phyloP scores from a whole-genome alignment of 768 basidiomycete genomes.

The Tephrocybe sp. region DNA sequence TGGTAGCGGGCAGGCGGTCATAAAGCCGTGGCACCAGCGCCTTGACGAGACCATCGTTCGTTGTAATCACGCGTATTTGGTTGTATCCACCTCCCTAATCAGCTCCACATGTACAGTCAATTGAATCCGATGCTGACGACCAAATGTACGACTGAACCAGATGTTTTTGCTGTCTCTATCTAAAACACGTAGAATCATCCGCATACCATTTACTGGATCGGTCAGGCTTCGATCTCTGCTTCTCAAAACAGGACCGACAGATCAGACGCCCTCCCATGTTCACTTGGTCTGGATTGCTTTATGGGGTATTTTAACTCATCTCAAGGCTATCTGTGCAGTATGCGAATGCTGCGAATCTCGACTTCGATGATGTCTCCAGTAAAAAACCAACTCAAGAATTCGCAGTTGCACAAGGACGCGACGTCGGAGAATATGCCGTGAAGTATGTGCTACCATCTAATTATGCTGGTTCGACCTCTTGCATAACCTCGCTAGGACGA shows the following conservation, averaged over 20 bases:
- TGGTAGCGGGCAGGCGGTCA: constrained; percentile 51
- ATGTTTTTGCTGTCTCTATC: not conserved
- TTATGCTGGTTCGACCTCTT: not conserved
- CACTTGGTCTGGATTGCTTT: constrained; percentile 50
- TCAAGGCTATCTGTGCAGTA: constrained; percentile 46
- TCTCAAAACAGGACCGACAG: constrained; percentile 80
- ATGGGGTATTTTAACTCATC: not conserved
- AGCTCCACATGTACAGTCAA: constrained; percentile 44
- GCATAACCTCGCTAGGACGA: constrained; percentile 51
- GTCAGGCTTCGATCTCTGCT: constrained; percentile 83
- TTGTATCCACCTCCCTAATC: constrained; percentile 1
- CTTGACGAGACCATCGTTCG: constrained; percentile 68
- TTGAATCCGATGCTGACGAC: constrained; percentile 92
- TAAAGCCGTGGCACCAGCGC: constrained; percentile 88
- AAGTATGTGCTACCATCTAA: constrained; percentile 47
- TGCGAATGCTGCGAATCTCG: constrained; percentile 73
- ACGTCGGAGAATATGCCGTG: constrained; percentile 83
- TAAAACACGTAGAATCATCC: constrained; percentile 58
- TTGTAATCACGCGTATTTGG: constrained; percentile 3
- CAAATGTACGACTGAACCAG: constrained; percentile 58
- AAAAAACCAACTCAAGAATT: constrained; percentile 72
- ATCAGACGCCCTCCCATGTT: constrained; percentile 75
- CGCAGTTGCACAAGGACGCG: constrained; percentile 63
- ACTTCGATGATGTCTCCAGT: constrained; percentile 74
- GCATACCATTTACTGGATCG: constrained; percentile 84